Base-by-base conservation (phyloP, 257 asterid species). In the Ilex aquifolium region DNA sequence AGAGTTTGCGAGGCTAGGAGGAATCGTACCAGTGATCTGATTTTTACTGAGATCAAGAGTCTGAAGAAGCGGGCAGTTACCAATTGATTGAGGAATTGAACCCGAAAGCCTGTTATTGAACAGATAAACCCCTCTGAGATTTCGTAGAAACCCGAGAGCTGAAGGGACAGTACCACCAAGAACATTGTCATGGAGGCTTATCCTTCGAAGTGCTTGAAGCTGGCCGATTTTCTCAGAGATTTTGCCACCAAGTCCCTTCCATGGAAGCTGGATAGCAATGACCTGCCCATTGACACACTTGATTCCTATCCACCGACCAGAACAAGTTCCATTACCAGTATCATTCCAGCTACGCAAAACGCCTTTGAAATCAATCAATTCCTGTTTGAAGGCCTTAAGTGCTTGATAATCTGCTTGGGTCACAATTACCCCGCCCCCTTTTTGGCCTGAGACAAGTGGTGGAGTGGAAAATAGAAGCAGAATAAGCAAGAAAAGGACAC, bases 81-180 rank as follows among this genome's bases (percentile, higher is more conserved):
- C 88, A 56, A 92, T 74, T 0, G 90, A 62, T 0, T 82, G 82
- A 10, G 97, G 96, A 12, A 92, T 69, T 1, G 87, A 74, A 36
- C 99, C 97, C 2, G 95, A 82, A 15, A 92, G 85, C 31, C 82
- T 85, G 49, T 92, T 92, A 32, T 89, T 92, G 80, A 92, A 92
- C 6, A 92, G 88, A 67, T 86, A 82, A 21, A 92, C 74, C 0
- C 97, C 99, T 64, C 95, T 81, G 36, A 92, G 90, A 53, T 85
- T 80, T 0, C 74, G 87, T 14, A 92, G 91, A 59, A 79, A 74
- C 0, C 91, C 87, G 0, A 92, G 68, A 0, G 91, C 74, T 0
- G 73, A 42, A 0, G 99, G 99, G 13, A 92, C 65, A 1, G 85
- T 73, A 3, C 99, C 99, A 2, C 39, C 79, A 21, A 90, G 68